Evolutionary conservation across 345 rosid species (phyloP).

Genomic region (Erysimum cheiranthoides): DNA sequence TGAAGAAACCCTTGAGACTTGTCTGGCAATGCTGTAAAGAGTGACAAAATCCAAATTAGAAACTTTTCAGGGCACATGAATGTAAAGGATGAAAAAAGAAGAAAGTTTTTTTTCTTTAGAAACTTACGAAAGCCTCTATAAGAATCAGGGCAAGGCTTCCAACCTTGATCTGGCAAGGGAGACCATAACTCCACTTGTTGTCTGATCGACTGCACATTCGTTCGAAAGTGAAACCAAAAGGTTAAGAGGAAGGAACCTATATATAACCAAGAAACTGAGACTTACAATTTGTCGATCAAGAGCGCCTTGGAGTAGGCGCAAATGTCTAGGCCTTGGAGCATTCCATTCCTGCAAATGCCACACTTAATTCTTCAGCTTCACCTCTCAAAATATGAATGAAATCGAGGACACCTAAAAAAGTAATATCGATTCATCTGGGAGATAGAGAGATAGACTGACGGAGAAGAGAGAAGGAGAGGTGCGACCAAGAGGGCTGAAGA

Average conservation of each 20-base stretch:
- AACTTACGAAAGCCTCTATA: conserved; percentile 55
- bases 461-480: conserved; percentile 84
- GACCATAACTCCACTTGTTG: conserved; percentile 82
- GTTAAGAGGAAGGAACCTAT: background rate
- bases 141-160: conserved; percentile 72
- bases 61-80: background rate
- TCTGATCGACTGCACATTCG: conserved; percentile 55
- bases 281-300: conserved; percentile 65
- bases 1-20: conserved; percentile 76
- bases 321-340: conserved; percentile 83
- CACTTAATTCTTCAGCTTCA: conserved; percentile 20
- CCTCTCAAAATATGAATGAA: background rate
- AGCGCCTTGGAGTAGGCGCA: conserved; percentile 70
- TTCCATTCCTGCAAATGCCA: conserved; percentile 82
- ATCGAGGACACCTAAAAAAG: background rate
- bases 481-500: conserved; percentile 71
- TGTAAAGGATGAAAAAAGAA: background rate
- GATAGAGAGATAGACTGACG: conserved; percentile 48
- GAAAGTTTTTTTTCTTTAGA: background rate
- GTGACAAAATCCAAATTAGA: background rate
- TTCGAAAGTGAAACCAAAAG: background rate
- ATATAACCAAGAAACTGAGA: conserved; percentile 11
- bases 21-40: conserved; percentile 59
- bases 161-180: conserved; percentile 80
- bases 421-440: background rate